Percentiles rank a stretch among this genome's conserved stretches.
Conservation (phyloP, 1,284 basidiomycete genomes). For the Ustilago hordei region DNA sequence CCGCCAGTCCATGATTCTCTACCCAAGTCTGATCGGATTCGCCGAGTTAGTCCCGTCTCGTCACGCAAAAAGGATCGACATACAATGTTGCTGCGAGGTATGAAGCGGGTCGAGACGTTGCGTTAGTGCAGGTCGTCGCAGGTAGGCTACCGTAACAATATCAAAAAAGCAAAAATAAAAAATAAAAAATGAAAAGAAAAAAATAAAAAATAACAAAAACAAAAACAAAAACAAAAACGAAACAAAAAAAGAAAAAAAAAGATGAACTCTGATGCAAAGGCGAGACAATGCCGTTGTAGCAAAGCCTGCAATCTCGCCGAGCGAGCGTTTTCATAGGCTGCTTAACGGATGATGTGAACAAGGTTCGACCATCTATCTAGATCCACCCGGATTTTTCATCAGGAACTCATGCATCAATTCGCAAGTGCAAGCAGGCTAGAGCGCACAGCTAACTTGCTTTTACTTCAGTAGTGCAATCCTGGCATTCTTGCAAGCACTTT, state of each 20-base stretch:
- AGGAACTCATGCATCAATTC: slow-evolving; percentile 6
- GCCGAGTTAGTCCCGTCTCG: background rate
- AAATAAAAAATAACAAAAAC: too few relatives aligned
- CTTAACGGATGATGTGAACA: slow-evolving; percentile 9
- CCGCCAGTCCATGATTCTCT: background rate
- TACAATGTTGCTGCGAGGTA: background rate
- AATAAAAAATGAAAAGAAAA: too few relatives aligned
- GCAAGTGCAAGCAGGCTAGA: too few relatives aligned
- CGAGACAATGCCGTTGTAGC: too few relatives aligned
- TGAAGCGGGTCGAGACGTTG: background rate
- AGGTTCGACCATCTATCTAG: slow-evolving; percentile 33
- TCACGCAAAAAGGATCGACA: background rate
- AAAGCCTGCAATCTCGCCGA: background rate
- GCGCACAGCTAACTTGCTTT: background rate
- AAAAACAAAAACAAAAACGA: too few relatives aligned
- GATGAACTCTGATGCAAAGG: too few relatives aligned
- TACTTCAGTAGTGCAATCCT: background rate
- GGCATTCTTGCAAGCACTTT: too few relatives aligned
- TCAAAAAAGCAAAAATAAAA: background rate
- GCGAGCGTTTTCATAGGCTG: background rate
- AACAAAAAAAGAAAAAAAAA: too few relatives aligned
- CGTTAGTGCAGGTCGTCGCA: background rate
- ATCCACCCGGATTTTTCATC: slow-evolving; percentile 3
- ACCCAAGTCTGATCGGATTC: background rate
- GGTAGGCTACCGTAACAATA: background rate